Percentiles rank a stretch among this genome's conserved stretches.
These are phyloP conservation scores for Ramularia endophylla DNA, from an alignment of 2,329 filamentous ascomycete genomes.

Conservation along the genomic window DNA sequence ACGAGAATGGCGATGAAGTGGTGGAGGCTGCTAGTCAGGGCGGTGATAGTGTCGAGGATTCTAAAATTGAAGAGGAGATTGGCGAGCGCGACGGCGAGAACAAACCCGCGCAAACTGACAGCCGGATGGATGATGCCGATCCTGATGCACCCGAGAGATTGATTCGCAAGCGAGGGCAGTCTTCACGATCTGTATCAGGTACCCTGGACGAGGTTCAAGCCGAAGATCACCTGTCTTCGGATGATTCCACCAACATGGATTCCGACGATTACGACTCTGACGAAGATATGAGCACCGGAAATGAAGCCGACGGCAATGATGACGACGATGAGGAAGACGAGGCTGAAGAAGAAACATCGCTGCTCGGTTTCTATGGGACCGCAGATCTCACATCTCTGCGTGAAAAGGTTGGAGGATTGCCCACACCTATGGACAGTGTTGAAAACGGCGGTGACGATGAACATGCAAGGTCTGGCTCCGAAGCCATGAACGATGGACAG, in stretches of 20 bases:
- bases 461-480: constrained; percentile 15
- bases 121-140: constrained; percentile 3
- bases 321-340: constrained; percentile 26
- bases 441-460: constrained; percentile 23
- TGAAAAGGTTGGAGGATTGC: constrained; percentile 26
- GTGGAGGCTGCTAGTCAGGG: constrained; percentile 6
- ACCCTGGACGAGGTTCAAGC: constrained; percentile 34
- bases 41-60: constrained; percentile 5
- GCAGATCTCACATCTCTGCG: constrained; percentile 21
- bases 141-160: neutral
- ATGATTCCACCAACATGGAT: constrained; percentile 36
- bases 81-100: too few relatives aligned
- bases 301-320: constrained; percentile 29
- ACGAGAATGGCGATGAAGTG: constrained; percentile 11
- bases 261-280: constrained; percentile 30
- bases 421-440: constrained; percentile 29
- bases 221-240: constrained; percentile 32
- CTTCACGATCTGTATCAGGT: constrained; percentile 3
- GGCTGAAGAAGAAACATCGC: constrained; percentile 20
- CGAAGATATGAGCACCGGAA: constrained; percentile 32
- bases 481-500: constrained; percentile 14
- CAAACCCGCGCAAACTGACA: too few relatives aligned
- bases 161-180: constrained; percentile 1
- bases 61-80: constrained; percentile 9
- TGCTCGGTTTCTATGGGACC: constrained; percentile 24